Percentiles rank a stretch among this genome's conserved stretches.
Evolutionary conservation across 805 yeast species (phyloP).

Genomic region (Yarrowia bubula): DNA sequence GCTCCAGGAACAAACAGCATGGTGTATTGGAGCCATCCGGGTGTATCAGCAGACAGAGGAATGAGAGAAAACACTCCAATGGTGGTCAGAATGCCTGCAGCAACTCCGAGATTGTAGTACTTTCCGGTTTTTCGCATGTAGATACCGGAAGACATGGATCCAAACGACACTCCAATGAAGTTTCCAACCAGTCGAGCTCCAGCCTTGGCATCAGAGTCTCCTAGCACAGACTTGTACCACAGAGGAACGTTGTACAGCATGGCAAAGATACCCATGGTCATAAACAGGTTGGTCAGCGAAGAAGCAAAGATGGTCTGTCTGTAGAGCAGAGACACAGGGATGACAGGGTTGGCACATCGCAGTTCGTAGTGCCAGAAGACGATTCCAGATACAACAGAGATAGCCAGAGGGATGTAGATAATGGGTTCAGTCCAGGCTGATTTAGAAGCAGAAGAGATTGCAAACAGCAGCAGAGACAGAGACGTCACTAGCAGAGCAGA

Average conservation of each 20-base stretch:
- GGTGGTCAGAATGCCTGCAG: conserved; percentile 46
- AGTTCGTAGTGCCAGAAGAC: conserved; percentile 53
- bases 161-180: conserved; percentile 64
- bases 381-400: conserved; percentile 40
- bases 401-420: conserved; percentile 41
- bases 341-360: conserved; percentile 41
- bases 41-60: conserved; percentile 31
- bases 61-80: conserved; percentile 48
- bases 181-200: conserved; percentile 54
- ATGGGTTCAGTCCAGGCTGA: conserved; percentile 48
- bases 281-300: conserved; percentile 66
- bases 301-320: conserved; percentile 59
- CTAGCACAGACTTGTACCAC: conserved; percentile 55
- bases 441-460: conserved; percentile 60
- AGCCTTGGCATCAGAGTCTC: conserved; percentile 52
- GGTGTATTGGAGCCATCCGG: conserved; percentile 44
- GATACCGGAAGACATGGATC: conserved; percentile 65
- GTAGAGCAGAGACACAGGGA: conserved; percentile 43
- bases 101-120: conserved; percentile 51
- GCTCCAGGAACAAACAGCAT: conserved; percentile 56
- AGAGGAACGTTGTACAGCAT: conserved; percentile 70
- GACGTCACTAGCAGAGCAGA: conserved; percentile 57
- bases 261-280: conserved; percentile 65
- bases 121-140: conserved; percentile 67
- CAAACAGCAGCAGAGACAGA: conserved; percentile 57